Evolutionary conservation across 2,329 filamentous ascomycete species (phyloP), one percentile per base, ranked within the genome.

Genomic region (Teratosphaeria destructans): DNA sequence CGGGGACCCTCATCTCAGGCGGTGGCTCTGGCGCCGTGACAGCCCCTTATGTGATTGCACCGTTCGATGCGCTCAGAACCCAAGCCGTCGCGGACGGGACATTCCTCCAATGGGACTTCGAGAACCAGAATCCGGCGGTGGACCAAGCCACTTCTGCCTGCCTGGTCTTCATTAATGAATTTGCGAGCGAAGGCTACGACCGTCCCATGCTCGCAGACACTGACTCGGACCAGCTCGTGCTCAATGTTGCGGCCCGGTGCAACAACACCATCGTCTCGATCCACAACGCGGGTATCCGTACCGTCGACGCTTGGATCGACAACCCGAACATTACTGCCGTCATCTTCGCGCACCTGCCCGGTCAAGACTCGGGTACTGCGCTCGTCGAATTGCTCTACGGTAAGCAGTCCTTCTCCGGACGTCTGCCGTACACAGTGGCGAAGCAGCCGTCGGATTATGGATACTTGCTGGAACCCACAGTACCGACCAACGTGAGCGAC

Each of bases 191-290:
- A 57, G 90, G 89, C 4, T 96, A 84, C 76, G 93, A 97, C 73
- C 86, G 94, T 57, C 91, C 91, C 68, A 96, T 97, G 75, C 79
- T 97, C 43, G 96, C 91, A 0, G 79, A 96, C 0, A 97, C 92
- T 92, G 80, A 86, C 61, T 82, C 85, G 60, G 90, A 97, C 57
- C 80, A 82, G 0, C 76, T 97, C 59, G 88, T 97, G 74, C 82
- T 88, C 74, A 90, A 87, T 54, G 89, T 96, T 11, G 85, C 90
- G 0, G 80, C 85, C 11, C 71, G 84, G 62, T 92, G 87, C 79
- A 85, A 86, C 76, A 96, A 96, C 80, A 96, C 91, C 10, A 88
- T 97, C 60, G 89, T 97, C 16, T 84, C 96, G 60, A 87, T 97
- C 60, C 93, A 97, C 77, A 90, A 88, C 1, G 83, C 86, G 3